These are phyloP conservation scores for Chernovozyma aurita DNA, from an alignment of 1,139 yeast species.

Conservation along the genomic window DNA sequence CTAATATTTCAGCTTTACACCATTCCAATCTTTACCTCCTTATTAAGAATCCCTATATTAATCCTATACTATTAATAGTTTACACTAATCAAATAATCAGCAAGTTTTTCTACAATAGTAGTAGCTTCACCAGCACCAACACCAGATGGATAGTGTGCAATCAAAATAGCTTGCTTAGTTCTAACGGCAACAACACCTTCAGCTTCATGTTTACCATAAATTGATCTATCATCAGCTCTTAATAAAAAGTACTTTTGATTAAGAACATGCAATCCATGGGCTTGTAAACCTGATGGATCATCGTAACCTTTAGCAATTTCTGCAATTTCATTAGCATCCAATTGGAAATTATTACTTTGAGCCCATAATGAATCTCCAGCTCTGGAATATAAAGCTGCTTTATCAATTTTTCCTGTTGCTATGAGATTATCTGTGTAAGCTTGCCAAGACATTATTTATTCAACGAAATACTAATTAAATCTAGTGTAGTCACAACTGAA, in stretches of 20 bases:
- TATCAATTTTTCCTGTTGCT: constrained; percentile 82
- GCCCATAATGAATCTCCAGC: constrained; percentile 98
- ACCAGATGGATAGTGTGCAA: constrained; percentile 93
- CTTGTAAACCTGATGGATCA: constrained; percentile 73
- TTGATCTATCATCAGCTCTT: constrained; percentile 87
- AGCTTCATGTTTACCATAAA: constrained; percentile 86
- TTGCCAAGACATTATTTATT: constrained; percentile 40
- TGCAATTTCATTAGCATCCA: constrained; percentile 66
- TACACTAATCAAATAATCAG: constrained; percentile 86
- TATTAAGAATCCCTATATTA: too few relatives aligned
- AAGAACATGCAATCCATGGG: constrained; percentile 79
- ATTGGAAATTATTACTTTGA: constrained; percentile 63
- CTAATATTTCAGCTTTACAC: too few relatives aligned
- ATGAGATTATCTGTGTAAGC: constrained; percentile 93
- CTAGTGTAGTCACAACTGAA: background rate
- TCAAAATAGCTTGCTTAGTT: constrained; percentile 85
- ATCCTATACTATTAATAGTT: constrained; percentile 75
- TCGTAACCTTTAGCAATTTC: constrained; percentile 77
- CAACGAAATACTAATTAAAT: background rate
- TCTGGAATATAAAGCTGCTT: constrained; percentile 87
- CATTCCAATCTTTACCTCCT: too few relatives aligned
- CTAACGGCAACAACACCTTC: constrained; percentile 89
- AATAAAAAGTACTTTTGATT: constrained; percentile 85
- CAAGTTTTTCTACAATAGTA: constrained; percentile 88
- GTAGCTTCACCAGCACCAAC: constrained; percentile 95